phyloP scores from a whole-genome alignment of 371 early-diverging fungal species.

The Rhizomucor pusillus region DNA sequence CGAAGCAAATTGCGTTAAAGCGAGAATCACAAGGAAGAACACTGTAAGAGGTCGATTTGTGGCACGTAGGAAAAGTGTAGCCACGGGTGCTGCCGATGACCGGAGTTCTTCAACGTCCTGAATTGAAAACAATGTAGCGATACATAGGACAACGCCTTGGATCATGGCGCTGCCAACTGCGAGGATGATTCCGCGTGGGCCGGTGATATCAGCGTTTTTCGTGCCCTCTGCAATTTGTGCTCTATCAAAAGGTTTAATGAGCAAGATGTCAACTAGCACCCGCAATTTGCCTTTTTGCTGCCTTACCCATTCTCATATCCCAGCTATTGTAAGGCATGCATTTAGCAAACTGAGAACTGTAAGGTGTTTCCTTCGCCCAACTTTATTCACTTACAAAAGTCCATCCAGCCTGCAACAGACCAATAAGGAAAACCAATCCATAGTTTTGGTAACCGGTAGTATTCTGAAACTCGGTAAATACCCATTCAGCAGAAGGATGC shows the following conservation, averaged over 20 bases:
- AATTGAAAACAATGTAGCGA: conserved; percentile 33
- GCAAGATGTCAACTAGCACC: too few relatives aligned
- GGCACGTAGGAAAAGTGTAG: conserved; percentile 18
- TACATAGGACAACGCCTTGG: conserved; percentile 33
- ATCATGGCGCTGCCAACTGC: conserved; percentile 31
- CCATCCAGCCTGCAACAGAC: conserved; percentile 41
- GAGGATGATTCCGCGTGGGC: conserved; percentile 44
- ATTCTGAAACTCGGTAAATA: conserved; percentile 38
- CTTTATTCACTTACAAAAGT: conserved; percentile 16
- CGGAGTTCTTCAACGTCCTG: conserved; percentile 34
- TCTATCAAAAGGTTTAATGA: too few relatives aligned
- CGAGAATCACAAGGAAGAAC: conserved; percentile 25
- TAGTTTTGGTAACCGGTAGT: conserved; percentile 30
- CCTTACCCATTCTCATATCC: conserved; percentile 32
- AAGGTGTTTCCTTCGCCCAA: too few relatives aligned
- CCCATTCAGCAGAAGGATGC: conserved; percentile 32
- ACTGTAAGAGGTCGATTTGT: conserved; percentile 12
- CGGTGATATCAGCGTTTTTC: conserved; percentile 33
- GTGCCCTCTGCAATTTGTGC: conserved; percentile 50
- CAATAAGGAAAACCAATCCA: conserved; percentile 36
- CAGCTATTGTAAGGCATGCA: conserved; percentile 13
- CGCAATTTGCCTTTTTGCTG: neutral
- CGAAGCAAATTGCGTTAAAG: conserved; percentile 20
- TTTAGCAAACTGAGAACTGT: too few relatives aligned
- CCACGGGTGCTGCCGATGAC: conserved; percentile 16